A percentile compares a stretch with the other conserved stretches of the same genome.
Conservation (phyloP, 257 asterid genomes). For the Mitragyna speciosa region DNA sequence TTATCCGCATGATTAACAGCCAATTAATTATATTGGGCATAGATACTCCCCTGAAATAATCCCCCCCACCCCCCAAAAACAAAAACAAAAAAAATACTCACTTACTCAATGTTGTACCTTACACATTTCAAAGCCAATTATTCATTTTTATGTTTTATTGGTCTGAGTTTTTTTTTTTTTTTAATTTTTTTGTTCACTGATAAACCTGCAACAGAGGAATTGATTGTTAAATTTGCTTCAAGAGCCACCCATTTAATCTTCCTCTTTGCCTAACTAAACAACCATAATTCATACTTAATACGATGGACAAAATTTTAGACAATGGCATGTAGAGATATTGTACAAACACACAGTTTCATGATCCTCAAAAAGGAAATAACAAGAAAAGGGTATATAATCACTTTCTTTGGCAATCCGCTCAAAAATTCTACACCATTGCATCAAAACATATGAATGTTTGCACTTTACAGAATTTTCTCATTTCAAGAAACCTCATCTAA, state of each 20-base stretch:
- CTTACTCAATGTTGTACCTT: too few relatives aligned
- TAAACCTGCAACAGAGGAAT: background rate
- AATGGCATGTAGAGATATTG: too few relatives aligned
- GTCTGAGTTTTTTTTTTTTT: background rate
- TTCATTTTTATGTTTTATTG: background rate
- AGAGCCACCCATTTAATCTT: background rate
- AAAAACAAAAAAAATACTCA: too few relatives aligned
- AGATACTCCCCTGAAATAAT: too few relatives aligned
- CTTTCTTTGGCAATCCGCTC: background rate
- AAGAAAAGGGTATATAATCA: too few relatives aligned
- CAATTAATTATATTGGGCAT: too few relatives aligned
- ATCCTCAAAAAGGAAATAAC: too few relatives aligned
- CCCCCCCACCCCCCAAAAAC: too few relatives aligned
- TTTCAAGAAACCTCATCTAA: constrained; percentile 68
- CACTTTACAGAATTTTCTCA: background rate
- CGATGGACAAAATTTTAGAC: background rate
- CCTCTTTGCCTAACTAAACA: background rate
- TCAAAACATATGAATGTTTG: background rate
- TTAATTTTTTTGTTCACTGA: too few relatives aligned
- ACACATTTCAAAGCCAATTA: background rate
- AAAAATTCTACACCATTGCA: background rate
- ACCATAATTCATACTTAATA: background rate
- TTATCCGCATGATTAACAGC: too few relatives aligned
- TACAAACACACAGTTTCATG: too few relatives aligned
- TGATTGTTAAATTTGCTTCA: background rate